phyloP scores from a whole-genome alignment of 1,139 yeast species.

The Geotrichum bryndzae region DNA sequence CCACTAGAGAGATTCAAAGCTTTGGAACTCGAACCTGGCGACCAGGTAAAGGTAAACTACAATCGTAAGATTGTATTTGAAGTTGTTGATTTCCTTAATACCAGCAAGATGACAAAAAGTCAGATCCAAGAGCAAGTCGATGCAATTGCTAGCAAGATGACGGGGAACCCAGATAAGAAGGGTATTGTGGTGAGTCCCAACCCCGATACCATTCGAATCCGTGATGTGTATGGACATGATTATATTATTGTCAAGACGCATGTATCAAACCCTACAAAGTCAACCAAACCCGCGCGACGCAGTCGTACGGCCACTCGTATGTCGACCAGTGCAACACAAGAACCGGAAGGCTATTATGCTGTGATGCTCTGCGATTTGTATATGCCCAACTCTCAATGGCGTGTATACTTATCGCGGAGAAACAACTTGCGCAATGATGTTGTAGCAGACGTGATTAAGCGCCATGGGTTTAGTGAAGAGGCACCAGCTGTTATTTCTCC shows the following conservation, averaged over 20 bases:
- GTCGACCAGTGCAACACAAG: neutral
- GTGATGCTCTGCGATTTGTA: conserved; percentile 22
- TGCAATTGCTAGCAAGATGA: neutral
- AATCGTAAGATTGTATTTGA: conserved; percentile 7
- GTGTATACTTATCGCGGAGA: conserved; percentile 19
- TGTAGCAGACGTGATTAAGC: neutral
- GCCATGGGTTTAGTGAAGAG: neutral
- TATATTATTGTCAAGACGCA: conserved; percentile 6
- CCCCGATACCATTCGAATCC: neutral
- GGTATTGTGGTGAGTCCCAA: conserved; percentile 2
- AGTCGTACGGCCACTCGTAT: neutral
- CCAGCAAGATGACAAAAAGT: neutral
- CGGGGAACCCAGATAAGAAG: neutral
- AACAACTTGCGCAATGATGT: conserved; percentile 13
- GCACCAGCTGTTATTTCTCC: neutral
- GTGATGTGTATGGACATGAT: conserved; percentile 12
- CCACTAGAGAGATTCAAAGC: neutral
- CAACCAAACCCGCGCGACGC: neutral
- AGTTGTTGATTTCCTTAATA: neutral
- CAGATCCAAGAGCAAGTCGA: neutral
- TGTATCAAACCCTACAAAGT: neutral
- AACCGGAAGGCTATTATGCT: neutral
- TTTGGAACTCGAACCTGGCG: conserved; percentile 8
- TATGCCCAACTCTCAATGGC: conserved; percentile 22
- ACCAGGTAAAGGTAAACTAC: conserved; percentile 4